These are phyloP conservation scores for Diutina siamensis DNA, from an alignment of 1,139 yeast species.

Conservation along the genomic window DNA sequence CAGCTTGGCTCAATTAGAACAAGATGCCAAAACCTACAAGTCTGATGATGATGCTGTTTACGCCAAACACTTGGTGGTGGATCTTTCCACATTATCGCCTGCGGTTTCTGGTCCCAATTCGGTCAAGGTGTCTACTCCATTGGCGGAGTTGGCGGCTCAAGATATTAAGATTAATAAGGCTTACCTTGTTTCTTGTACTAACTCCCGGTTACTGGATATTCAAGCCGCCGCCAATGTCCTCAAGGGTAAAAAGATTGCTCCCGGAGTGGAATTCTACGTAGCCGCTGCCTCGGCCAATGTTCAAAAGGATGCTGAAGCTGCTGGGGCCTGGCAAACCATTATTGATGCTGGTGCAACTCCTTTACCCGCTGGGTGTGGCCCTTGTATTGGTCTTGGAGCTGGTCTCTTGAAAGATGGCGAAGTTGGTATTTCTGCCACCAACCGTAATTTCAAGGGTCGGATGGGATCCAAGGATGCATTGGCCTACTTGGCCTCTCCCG, in stretches of 20 bases:
- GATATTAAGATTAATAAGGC: conserved; percentile 83
- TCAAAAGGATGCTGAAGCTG: conserved; percentile 80
- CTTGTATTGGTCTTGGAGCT: conserved; percentile 94
- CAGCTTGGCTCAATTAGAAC: conserved; percentile 39
- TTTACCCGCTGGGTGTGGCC: conserved; percentile 98
- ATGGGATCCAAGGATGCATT: conserved; percentile 97
- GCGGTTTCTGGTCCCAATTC: conserved; percentile 95
- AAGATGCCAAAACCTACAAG: conserved; percentile 23
- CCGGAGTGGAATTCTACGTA: conserved; percentile 86
- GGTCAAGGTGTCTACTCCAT: conserved; percentile 77
- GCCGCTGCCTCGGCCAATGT: conserved; percentile 96
- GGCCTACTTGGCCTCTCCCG: conserved; percentile 95
- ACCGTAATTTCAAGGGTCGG: conserved; percentile 96
- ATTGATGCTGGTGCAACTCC: conserved; percentile 91
- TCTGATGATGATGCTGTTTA: conserved; percentile 65
- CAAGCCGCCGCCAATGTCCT: conserved; percentile 89
- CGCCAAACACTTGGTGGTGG: conserved; percentile 78
- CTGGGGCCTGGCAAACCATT: conserved; percentile 86
- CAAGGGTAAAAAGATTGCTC: conserved; percentile 69
- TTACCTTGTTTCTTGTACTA: conserved; percentile 94
- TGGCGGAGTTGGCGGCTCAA: conserved; percentile 61
- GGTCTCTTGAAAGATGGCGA: conserved; percentile 92
- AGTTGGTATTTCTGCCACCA: conserved; percentile 96
- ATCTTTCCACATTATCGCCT: conserved; percentile 78
- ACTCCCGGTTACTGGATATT: conserved; percentile 84